Evolutionary conservation across 352 stramenopile genomes (phyloP).

Genomic region (Globisporangium orthogonon): DNA sequence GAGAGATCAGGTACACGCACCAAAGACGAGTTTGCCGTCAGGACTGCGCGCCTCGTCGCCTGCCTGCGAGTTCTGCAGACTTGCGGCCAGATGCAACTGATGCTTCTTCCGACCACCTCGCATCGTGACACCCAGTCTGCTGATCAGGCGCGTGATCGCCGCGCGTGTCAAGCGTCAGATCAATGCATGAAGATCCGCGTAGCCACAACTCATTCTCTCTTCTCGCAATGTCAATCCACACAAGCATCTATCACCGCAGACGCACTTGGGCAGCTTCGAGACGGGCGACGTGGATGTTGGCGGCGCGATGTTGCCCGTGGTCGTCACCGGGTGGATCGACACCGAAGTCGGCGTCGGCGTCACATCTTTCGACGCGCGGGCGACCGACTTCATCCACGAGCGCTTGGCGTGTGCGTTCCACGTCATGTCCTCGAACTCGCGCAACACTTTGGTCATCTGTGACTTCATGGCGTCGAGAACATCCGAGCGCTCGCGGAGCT

Average conservation of each 20-base stretch:
- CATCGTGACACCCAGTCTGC: slow-evolving; percentile 6
- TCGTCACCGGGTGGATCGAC: slow-evolving; percentile 28
- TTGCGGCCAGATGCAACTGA: slow-evolving; percentile 29
- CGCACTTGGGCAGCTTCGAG: slow-evolving; percentile 43
- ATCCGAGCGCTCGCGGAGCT: slow-evolving; percentile 43
- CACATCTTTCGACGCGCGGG: slow-evolving; percentile 24
- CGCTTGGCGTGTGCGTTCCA: slow-evolving; percentile 46
- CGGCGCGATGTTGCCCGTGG: slow-evolving; percentile 20
- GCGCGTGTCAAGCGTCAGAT: not conserved
- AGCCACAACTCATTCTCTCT: too few species aligned
- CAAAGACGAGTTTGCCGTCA: slow-evolving; percentile 59
- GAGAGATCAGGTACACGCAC: slow-evolving; percentile 15
- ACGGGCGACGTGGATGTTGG: slow-evolving; percentile 4
- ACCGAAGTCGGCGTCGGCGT: slow-evolving; percentile 12
- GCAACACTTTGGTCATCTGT: slow-evolving; percentile 62
- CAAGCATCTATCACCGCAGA: not conserved
- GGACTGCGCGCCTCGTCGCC: slow-evolving; percentile 29
- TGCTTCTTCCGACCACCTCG: slow-evolving; percentile 44
- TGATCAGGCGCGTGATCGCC: too few species aligned
- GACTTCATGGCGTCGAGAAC: slow-evolving; percentile 52
- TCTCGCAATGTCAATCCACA: too few species aligned
- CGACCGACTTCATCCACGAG: slow-evolving; percentile 62
- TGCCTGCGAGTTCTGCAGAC: slow-evolving; percentile 16
- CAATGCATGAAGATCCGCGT: not conserved
- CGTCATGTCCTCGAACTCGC: slow-evolving; percentile 64